phyloP scores from a whole-genome alignment of 139 green algal species.

The Chlorella sp. region DNA sequence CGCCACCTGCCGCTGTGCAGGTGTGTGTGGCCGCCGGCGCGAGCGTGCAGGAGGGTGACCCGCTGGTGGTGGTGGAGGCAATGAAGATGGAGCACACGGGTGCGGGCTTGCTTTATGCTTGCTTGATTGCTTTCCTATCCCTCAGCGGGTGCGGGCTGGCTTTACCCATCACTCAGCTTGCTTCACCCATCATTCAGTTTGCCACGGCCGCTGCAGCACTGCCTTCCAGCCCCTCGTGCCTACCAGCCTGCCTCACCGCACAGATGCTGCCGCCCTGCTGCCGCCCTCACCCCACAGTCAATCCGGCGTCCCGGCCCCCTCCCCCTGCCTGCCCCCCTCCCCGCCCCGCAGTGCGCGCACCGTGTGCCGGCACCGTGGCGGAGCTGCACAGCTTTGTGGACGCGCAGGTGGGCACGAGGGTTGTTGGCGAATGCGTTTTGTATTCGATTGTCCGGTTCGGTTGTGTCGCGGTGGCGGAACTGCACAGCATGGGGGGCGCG shows the following conservation, averaged over 20 bases:
- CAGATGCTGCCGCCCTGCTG: too few relatives aligned
- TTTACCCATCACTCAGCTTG: too few relatives aligned
- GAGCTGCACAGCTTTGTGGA: constrained; percentile 36
- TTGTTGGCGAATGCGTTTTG: too few relatives aligned
- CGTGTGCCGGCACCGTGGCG: constrained; percentile 33
- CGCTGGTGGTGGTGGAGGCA: constrained; percentile 75
- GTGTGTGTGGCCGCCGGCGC: constrained; percentile 32
- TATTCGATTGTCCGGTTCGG: too few relatives aligned
- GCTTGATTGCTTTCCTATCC: too few relatives aligned
- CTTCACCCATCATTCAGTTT: too few relatives aligned
- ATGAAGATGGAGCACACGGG: constrained; percentile 86
- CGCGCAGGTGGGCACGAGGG: background rate
- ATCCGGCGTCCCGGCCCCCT: background rate
- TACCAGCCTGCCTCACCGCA: too few relatives aligned
- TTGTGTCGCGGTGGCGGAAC: too few relatives aligned
- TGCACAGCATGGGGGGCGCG: background rate
- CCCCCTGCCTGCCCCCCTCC: background rate
- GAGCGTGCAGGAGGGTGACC: constrained; percentile 43
- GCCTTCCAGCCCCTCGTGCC: too few relatives aligned
- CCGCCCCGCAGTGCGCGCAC: constrained; percentile 22
- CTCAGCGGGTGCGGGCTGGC: too few relatives aligned
- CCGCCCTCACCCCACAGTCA: too few relatives aligned
- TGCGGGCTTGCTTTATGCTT: background rate
- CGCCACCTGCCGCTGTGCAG: background rate
- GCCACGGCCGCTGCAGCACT: too few relatives aligned